Percentiles rank a stretch among this genome's conserved stretches.
These are phyloP conservation scores for Phytopythium cucurbitacearum DNA, from an alignment of 352 stramenopile genomes.

Conservation along the genomic window DNA sequence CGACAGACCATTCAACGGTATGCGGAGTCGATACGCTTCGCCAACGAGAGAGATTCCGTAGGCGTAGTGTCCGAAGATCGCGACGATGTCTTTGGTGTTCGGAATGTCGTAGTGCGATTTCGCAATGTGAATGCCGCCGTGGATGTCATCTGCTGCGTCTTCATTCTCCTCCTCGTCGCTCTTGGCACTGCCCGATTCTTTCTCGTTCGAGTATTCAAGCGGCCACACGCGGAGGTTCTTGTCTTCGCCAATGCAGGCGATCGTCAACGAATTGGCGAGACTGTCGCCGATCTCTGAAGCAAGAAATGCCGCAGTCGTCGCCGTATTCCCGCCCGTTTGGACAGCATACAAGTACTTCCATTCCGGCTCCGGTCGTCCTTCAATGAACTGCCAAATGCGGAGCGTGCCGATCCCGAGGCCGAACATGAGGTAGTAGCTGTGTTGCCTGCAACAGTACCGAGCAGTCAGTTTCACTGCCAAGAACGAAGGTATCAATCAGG, in stretches of 20 bases:
- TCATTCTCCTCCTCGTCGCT: conserved; percentile 20
- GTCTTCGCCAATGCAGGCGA: conserved; percentile 50
- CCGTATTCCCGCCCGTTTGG: conserved; percentile 48
- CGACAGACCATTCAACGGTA: conserved; percentile 17
- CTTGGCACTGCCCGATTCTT: conserved; percentile 1
- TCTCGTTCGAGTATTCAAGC: conserved; percentile 27
- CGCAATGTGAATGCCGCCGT: conserved; percentile 28
- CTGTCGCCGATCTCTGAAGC: conserved; percentile 11
- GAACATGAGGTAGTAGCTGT: conserved; percentile 63
- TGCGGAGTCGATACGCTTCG: conserved; percentile 55
- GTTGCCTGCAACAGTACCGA: neutral
- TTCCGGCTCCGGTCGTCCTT: conserved; percentile 19
- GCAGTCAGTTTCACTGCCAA: neutral
- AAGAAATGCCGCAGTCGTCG: conserved; percentile 49
- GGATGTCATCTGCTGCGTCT: conserved; percentile 11
- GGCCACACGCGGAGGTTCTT: conserved; percentile 70
- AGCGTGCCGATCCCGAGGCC: conserved; percentile 69
- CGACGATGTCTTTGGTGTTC: conserved; percentile 53
- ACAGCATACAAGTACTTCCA: conserved; percentile 63
- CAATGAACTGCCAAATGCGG: conserved; percentile 73
- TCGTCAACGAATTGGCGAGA: conserved; percentile 9
- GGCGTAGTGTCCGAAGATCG: conserved; percentile 52
- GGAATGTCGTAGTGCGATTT: conserved; percentile 52
- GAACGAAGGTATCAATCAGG: conserved; percentile 7
- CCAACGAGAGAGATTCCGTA: conserved; percentile 66